Conservation (phyloP, 2,329 filamentous ascomycete species). For the Fusarium musae region DNA sequence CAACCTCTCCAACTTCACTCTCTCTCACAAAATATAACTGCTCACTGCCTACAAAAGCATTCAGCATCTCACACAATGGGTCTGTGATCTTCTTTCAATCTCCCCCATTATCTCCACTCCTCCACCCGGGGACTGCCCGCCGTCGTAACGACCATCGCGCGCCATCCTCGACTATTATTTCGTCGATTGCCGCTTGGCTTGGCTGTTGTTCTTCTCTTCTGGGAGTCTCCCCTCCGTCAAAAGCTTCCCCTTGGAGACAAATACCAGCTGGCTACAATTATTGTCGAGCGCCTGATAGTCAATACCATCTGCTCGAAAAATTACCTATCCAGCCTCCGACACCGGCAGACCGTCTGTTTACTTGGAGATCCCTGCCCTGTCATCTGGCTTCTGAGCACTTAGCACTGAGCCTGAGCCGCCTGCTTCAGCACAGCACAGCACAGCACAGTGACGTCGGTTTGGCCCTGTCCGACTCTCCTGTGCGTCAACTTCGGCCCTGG, state of each 20-base stretch:
- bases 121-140: conserved; percentile 14
- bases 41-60: neutral
- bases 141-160: conserved; percentile 11
- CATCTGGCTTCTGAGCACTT: conserved; percentile 21
- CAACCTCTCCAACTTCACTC: neutral
- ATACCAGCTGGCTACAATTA: neutral
- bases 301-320: neutral
- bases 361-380: conserved; percentile 28
- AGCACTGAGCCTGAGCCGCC: conserved; percentile 20
- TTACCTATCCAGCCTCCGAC: conserved; percentile 1
- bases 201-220: neutral
- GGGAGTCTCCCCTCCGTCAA: neutral
- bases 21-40: neutral
- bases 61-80: neutral
- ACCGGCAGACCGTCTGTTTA: conserved; percentile 25
- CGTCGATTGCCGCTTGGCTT: neutral
- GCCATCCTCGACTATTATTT: conserved; percentile 25
- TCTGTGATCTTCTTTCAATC: neutral
- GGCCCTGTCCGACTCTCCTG: conserved; percentile 20
- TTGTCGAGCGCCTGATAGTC: neutral
- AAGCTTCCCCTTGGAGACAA: neutral
- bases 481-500: conserved; percentile 17
- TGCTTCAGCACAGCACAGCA: conserved; percentile 9
- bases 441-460: conserved; percentile 33
- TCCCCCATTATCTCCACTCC: conserved; percentile 37